Percentiles rank a stretch among this genome's conserved stretches.
phyloP scores from a whole-genome alignment of 805 yeast species.

The Yarrowia bubula region DNA sequence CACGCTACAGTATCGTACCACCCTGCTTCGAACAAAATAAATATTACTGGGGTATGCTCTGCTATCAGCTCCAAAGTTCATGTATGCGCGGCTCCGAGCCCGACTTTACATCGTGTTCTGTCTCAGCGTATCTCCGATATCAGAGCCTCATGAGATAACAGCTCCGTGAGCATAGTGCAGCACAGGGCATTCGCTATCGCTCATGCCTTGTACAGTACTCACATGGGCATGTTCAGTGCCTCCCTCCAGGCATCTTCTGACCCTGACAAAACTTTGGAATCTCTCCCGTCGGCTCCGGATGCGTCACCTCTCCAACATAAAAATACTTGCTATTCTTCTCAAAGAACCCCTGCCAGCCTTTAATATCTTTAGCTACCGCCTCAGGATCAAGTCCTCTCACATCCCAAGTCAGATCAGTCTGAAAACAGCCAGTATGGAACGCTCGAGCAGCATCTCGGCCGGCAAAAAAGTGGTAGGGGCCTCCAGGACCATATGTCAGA shows the following conservation, averaged over 20 bases:
- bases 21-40: too few relatives aligned
- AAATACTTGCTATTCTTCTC: slow-evolving; percentile 52
- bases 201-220: too few relatives aligned
- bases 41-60: too few relatives aligned
- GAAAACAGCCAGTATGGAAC: slow-evolving; percentile 68
- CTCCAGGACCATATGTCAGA: slow-evolving; percentile 57
- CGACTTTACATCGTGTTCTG: neutral
- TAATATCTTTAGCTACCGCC: slow-evolving; percentile 44
- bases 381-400: slow-evolving; percentile 55
- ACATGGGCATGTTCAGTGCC: too few relatives aligned
- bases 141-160: too few relatives aligned
- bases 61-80: too few relatives aligned
- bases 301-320: slow-evolving; percentile 54
- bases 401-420: slow-evolving; percentile 62
- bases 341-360: slow-evolving; percentile 55
- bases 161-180: too few relatives aligned
- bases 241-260: slow-evolving; percentile 25
- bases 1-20: too few relatives aligned
- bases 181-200: too few relatives aligned
- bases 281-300: slow-evolving; percentile 16
- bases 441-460: slow-evolving; percentile 71
- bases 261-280: slow-evolving; percentile 20
- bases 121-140: neutral
- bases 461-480: slow-evolving; percentile 54
- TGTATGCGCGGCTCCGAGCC: neutral